Base-by-base conservation (phyloP, 2,329 filamentous ascomycete species). In the Tolypocladium pustulatum region DNA sequence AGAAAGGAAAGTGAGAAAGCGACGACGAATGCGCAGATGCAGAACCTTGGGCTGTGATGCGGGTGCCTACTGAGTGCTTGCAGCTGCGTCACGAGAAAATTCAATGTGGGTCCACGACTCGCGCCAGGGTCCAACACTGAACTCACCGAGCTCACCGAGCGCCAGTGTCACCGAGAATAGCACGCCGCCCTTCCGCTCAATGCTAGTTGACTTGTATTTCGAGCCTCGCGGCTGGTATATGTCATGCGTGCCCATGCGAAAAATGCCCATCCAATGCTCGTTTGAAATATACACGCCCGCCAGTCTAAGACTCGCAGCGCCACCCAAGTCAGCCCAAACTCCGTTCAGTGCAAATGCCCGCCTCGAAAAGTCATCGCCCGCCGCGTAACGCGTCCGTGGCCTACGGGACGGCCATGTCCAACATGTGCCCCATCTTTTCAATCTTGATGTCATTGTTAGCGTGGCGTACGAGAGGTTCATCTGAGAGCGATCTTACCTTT, bases 401-500 rank as follows among this genome's bases (percentile, higher is more conserved):
- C 41, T 58, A 62, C 46, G 66, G 57, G 20, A 67, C 63, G 51
- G 71, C 76, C 77, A 84, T 81, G 54, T 86, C 80, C 43, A 89
- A 69, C 84, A 93, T 86, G 67, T 94, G 89, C 12, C 90, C 89
- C 89, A 94, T 93, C 72, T 91, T 91, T 64, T 90, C 87, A 63
- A 94, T 92, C 88, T 91, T 60, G 9, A 25, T 6, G 15, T 4
- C 17, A 17, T 27, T 43, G 63, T 72, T 60, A 72, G 66, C 54
- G 41, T 22, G n/a, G 40, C 4, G 7, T 20, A 25, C 20, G 10
- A n/a, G n/a, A 4, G 12, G 5, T 22, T 8, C 17, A 22, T 15
- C 17, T 17, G n/a, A 52, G 6, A 15, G 32, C 15, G 57, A 58
- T 73, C 83, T 70, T 69, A 93, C 91, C 86, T 99, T 99, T 3